Base-by-base conservation (phyloP, 805 yeast genomes). In the Hyphopichia homilentoma region DNA sequence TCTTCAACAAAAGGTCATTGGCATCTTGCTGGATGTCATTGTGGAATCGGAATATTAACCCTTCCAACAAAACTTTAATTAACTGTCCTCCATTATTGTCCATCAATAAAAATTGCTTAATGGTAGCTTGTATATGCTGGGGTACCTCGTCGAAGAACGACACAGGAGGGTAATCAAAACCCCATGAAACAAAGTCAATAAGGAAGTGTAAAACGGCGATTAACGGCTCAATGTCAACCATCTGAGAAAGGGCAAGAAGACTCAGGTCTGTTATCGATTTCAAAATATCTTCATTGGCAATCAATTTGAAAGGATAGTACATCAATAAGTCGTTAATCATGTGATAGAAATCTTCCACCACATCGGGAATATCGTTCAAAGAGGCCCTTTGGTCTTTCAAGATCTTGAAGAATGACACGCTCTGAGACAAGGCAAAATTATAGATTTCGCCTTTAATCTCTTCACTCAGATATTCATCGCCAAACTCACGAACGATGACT, bases 111-210 rank as follows among this genome's bases (percentile, higher is more conserved):
- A 79, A 63, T 21, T 58, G 56, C 31, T 73, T 52, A 15, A 81
- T 65, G 27, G 70, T 68, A 16, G 56, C 50, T 36, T 75, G 72
- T 15, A 26, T 22, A n/a, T 64, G 68, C 7, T 83, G 80, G 26
- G 79, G 75, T 14, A 60, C 61, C 14, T 70, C 75, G 17, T 68
- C 70, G 33, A 74, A 70, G 25, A 81, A 71, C 6, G 95, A 81
- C 13, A 84, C 70, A 4, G 96, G 96, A 2, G 96, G 88, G 7
- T 74, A 65, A 17, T 73, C 81, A 43, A 81, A 76, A 1, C 95
- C 96, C 90, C 94, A 89, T 5, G 88, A 75, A 15, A 84, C 59
- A 21, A 87, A 67, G 54, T 93, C 98, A 43, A 85, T 81, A 44
- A 89, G 58, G 54, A 77, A 87, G 49, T 86, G 88, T 36, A 89